A percentile compares a stretch with the other conserved stretches of the same genome.
Conservation (phyloP, 768 basidiomycete genomes). For the Termitomyces sp. region DNA sequence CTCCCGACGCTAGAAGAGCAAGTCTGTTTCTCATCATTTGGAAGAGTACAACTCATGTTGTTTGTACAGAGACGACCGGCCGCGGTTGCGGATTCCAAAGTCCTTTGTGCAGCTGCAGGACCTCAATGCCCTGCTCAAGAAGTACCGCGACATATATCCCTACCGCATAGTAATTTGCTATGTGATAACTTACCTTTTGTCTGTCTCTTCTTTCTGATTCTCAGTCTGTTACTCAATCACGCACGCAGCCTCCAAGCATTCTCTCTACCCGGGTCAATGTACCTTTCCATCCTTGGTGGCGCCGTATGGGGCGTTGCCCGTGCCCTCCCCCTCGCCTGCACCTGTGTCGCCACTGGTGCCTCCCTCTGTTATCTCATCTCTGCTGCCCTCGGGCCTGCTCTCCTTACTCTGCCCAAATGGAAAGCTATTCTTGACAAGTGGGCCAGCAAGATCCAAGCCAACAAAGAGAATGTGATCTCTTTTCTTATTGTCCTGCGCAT, state of each 20-base stretch:
- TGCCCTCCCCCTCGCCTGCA: constrained; percentile 86
- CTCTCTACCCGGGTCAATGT: constrained; percentile 96
- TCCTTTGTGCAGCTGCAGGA: constrained; percentile 84
- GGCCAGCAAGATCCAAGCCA: constrained; percentile 70
- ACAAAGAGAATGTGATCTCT: constrained; percentile 81
- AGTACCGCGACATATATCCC: constrained; percentile 87
- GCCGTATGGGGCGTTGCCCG: constrained; percentile 90
- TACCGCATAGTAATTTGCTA: constrained; percentile 83
- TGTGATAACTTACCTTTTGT: constrained; percentile 90
- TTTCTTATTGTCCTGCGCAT: constrained; percentile 95
- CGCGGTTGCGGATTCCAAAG: constrained; percentile 75
- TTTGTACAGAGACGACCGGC: constrained; percentile 60
- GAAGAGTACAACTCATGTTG: constrained; percentile 1
- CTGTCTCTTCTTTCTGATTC: constrained; percentile 25
- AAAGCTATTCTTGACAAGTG: constrained; percentile 77
- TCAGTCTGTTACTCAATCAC: neutral
- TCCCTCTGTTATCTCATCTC: constrained; percentile 91
- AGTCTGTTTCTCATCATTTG: constrained; percentile 23
- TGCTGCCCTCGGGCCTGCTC: constrained; percentile 86
- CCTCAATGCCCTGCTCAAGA: constrained; percentile 81
- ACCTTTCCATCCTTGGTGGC: constrained; percentile 92
- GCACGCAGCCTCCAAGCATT: constrained; percentile 82
- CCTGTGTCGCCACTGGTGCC: constrained; percentile 88
- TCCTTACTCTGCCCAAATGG: constrained; percentile 84
- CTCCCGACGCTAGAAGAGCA: constrained; percentile 76